These are phyloP conservation scores for Rosa persica DNA, from an alignment of 306 rosid species.

Conservation along the genomic window DNA sequence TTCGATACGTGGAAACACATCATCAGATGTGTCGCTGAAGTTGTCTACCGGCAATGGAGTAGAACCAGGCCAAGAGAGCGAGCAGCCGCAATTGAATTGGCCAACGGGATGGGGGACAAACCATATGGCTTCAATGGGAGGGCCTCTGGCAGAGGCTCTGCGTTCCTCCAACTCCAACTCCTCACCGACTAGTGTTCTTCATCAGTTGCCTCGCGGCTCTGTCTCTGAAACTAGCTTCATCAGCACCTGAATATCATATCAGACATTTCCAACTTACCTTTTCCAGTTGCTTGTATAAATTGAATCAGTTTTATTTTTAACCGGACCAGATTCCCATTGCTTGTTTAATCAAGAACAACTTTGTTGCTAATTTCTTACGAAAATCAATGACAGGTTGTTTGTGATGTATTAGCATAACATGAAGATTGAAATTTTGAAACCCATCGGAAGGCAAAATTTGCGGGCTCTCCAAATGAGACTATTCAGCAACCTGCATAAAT, in stretches of 20 bases:
- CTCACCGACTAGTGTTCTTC: conserved; percentile 84
- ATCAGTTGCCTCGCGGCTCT: conserved; percentile 61
- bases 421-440: background rate
- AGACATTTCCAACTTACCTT: background rate
- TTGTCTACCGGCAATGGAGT: conserved; percentile 69
- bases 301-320: background rate
- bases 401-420: background rate
- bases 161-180: conserved; percentile 71
- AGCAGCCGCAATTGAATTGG: conserved; percentile 63
- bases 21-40: conserved; percentile 82
- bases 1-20: conserved; percentile 54
- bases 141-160: conserved; percentile 93
- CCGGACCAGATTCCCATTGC: background rate
- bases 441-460: background rate
- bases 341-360: background rate
- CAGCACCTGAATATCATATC: conserved; percentile 39
- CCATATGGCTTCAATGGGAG: conserved; percentile 91
- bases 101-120: conserved; percentile 60
- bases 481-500: background rate
- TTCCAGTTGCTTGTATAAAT: conserved; percentile 9
- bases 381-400: background rate
- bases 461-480: background rate
- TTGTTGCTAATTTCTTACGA: background rate
- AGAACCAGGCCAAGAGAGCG: conserved; percentile 35
- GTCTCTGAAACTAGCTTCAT: conserved; percentile 57